Evolutionary conservation across 768 basidiomycete species (phyloP), one percentile per base, ranked within the genome.

Genomic region (Boletus bicolor): DNA sequence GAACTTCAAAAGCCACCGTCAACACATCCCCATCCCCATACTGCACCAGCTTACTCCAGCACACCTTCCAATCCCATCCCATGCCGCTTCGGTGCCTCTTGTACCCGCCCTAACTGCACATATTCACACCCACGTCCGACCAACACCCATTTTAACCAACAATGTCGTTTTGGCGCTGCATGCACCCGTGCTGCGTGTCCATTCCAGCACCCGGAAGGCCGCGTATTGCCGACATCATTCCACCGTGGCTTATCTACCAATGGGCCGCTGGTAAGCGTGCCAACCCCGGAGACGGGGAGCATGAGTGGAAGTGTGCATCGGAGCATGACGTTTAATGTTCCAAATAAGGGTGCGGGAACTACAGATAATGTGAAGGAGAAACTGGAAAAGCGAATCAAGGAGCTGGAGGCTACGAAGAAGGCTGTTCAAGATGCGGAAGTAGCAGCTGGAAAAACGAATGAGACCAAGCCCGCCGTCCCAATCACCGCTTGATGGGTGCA

Each of bases 171-270:
- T 63, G 95, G 92, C 21, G 76, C 88, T 14, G 81, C 76, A 19
- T 98, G 96, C 72, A 97, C 93, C 9, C 84, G 92, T 52, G 84
- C 85, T 35, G 80, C 84, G 59, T 98, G 96, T 70, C 73, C 84
- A n/a, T 99, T 88, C 79, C 84, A 90, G 59, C 96, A 99, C 68
- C 96, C 96, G 0, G 84, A 90, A 54, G 89, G 88, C 10, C 87
- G 91, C 12, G 87, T 89, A 24, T 77, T 92, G 8, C 91, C 91
- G 4, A 77, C 83, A 4, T 76, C 84, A 12, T 93, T 93, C 79
- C 89, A 93, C 66, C 86, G 89, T 21, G 90, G 91, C 0, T 70
- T 93, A 28, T 78, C 83, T 15, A 76, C 80, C 4, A 77, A 73
- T 28, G 80, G 82, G 0, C 85, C 86, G 7, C 61, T 88, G 59